Conservation (phyloP, 75 land plant genomes). For the Pseudotsuga menziesii region DNA sequence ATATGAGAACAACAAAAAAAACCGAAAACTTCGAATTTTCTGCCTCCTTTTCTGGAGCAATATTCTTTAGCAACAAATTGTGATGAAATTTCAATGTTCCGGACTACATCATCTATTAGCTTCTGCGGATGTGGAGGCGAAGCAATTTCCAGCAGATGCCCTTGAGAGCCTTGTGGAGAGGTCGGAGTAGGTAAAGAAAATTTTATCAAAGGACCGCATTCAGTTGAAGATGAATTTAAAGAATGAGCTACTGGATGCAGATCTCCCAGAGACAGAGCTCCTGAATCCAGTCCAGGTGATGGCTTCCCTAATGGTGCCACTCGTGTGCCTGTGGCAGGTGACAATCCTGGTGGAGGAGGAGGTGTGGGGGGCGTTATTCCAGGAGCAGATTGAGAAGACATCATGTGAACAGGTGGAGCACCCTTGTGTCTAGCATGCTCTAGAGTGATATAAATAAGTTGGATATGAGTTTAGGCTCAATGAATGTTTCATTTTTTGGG, state of each 20-base stretch:
- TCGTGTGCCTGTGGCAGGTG: not conserved
- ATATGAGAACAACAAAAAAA: slow-evolving; percentile 35
- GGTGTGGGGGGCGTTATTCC: not conserved
- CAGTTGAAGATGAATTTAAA: not conserved
- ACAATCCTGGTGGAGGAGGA: not conserved
- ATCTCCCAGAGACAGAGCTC: not conserved
- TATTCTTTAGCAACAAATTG: slow-evolving; percentile 10
- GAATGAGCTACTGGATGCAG: not conserved
- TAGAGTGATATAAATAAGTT: no score
- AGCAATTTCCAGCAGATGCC: not conserved
- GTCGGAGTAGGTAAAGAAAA: not conserved
- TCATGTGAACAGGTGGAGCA: slow-evolving; percentile 1
- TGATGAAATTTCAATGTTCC: no score
- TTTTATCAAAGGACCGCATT: not conserved
- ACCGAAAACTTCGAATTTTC: slow-evolving; percentile 20
- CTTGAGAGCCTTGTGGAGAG: not conserved
- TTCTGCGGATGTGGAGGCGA: slow-evolving; percentile 7
- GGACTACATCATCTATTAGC: slow-evolving; percentile 18
- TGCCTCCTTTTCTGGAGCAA: slow-evolving; percentile 20
- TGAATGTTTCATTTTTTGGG: no score
- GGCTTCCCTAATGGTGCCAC: not conserved
- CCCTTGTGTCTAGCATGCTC: no score
- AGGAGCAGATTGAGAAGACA: no score
- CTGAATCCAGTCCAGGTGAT: not conserved
- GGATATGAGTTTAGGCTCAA: no score